Evolutionary conservation across 2,329 filamentous ascomycete species (phyloP).

Genomic region (Didymella segeticola): DNA sequence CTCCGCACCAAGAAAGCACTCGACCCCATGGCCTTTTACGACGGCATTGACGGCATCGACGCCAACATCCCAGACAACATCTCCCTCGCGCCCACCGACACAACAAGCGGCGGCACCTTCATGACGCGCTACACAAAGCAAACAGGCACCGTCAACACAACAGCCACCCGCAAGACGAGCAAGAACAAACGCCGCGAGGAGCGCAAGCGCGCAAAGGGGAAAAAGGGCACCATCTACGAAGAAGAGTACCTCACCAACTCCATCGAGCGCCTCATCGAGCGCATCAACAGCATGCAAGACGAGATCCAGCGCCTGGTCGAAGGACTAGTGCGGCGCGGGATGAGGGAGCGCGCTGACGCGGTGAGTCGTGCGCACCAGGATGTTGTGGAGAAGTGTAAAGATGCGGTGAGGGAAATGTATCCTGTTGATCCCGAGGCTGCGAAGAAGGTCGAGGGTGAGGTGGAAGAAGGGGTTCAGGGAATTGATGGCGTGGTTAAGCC

Average conservation of each 20-base stretch:
- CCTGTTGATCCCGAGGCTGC: conserved; percentile 9
- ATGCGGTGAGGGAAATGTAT: conserved; percentile 66
- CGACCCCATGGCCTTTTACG: conserved; percentile 88
- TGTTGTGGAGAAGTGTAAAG: conserved; percentile 72
- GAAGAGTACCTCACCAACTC: conserved; percentile 96
- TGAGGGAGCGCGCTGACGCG: conserved; percentile 85
- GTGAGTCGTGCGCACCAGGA: conserved; percentile 77
- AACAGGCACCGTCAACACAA: conserved; percentile 74
- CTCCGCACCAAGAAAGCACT: conserved; percentile 80
- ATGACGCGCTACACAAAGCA: conserved; percentile 92
- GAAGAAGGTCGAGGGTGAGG: conserved; percentile 14
- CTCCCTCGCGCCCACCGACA: conserved; percentile 84
- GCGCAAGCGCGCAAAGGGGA: conserved; percentile 90
- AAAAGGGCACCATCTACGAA: conserved; percentile 97
- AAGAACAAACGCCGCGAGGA: conserved; percentile 92
- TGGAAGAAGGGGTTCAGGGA: conserved; percentile 34
- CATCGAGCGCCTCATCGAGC: conserved; percentile 80
- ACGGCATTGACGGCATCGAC: conserved; percentile 61
- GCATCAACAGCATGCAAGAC: conserved; percentile 73
- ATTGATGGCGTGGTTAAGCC: conserved; percentile 36
- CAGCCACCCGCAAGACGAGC: conserved; percentile 77
- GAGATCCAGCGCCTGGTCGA: conserved; percentile 79
- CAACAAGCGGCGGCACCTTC: conserved; percentile 79
- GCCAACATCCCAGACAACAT: conserved; percentile 88
- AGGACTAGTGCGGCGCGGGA: conserved; percentile 77